Percentiles rank a stretch among this genome's conserved stretches.
Conservation (phyloP, 106 monocot species). For the Narthecium ossifragum region DNA sequence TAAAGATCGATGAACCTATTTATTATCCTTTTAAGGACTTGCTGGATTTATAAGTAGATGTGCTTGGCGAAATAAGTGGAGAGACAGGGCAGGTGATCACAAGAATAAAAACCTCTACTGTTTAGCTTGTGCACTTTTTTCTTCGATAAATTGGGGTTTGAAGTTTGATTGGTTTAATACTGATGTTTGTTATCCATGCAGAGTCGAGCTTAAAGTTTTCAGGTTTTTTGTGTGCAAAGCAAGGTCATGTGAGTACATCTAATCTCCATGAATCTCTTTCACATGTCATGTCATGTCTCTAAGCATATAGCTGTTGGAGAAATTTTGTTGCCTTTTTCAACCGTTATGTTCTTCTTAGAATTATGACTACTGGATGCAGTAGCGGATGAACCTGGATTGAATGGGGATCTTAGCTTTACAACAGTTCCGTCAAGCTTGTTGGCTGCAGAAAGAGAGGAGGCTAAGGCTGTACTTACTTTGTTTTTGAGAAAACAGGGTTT, state of each 20-base stretch:
- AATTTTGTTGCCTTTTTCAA: neutral
- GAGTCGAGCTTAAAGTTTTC: constrained; percentile 20
- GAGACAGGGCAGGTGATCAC: no score
- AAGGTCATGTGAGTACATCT: constrained; percentile 31
- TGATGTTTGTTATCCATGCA: constrained; percentile 7
- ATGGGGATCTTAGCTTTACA: constrained; percentile 15
- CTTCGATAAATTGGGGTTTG: no score
- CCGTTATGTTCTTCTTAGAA: neutral
- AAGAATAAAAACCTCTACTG: no score
- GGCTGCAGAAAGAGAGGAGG: constrained; percentile 91
- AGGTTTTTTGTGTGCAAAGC: constrained; percentile 32
- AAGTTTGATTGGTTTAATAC: no score
- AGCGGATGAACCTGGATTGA: constrained; percentile 45
- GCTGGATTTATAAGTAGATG: no score
- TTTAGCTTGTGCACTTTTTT: no score
- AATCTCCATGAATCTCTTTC: neutral
- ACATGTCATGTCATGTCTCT: neutral
- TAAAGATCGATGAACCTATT: no score
- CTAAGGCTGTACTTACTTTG: constrained; percentile 77
- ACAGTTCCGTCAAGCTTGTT: constrained; percentile 61
- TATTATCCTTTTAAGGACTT: no score
- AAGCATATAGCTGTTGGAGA: neutral
- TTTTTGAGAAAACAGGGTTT: constrained; percentile 83
- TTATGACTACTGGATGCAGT: neutral
- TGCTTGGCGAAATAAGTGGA: no score